Conservation (phyloP, 768 basidiomycete species). For the Collybia sordida region DNA sequence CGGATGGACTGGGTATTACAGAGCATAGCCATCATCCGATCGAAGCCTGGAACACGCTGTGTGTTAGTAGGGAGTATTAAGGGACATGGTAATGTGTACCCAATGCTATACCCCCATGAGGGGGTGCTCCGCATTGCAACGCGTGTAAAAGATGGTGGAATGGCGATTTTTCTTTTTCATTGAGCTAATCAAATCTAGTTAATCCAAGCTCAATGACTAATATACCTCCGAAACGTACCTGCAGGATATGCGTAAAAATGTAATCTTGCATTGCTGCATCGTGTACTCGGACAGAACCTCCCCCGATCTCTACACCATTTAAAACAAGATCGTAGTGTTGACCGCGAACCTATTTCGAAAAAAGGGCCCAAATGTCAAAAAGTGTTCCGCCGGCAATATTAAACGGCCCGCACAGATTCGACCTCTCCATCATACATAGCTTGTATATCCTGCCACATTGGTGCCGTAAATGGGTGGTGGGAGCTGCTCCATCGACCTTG, state of each 20-base stretch:
- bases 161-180: slow-evolving; percentile 65
- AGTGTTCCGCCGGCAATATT: too few species aligned
- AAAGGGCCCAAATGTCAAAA: too few species aligned
- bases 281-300: slow-evolving; percentile 91
- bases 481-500: slow-evolving; percentile 89
- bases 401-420: slow-evolving; percentile 40
- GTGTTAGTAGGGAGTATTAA: slow-evolving; percentile 12
- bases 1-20: slow-evolving; percentile 86
- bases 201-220: slow-evolving; percentile 8
- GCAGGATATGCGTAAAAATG: slow-evolving; percentile 72
- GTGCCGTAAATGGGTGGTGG: slow-evolving; percentile 96
- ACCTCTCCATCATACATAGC: slow-evolving; percentile 71
- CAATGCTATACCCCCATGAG: slow-evolving; percentile 93
- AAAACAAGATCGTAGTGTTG: slow-evolving; percentile 97
- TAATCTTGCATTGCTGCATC: slow-evolving; percentile 85
- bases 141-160: slow-evolving; percentile 89
- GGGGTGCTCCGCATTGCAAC: slow-evolving; percentile 86
- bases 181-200: slow-evolving; percentile 49
- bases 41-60: slow-evolving; percentile 63
- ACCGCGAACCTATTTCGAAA: slow-evolving; percentile 67
- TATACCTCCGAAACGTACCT: slow-evolving; percentile 48
- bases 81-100: slow-evolving; percentile 45
- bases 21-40: slow-evolving; percentile 89
- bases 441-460: slow-evolving; percentile 86
- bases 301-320: slow-evolving; percentile 92